A percentile compares a stretch with the other conserved stretches of the same genome.
Evolutionary conservation across 495 filamentous ascomycete genomes (phyloP).

Genomic region (Aspergillus diversus): DNA sequence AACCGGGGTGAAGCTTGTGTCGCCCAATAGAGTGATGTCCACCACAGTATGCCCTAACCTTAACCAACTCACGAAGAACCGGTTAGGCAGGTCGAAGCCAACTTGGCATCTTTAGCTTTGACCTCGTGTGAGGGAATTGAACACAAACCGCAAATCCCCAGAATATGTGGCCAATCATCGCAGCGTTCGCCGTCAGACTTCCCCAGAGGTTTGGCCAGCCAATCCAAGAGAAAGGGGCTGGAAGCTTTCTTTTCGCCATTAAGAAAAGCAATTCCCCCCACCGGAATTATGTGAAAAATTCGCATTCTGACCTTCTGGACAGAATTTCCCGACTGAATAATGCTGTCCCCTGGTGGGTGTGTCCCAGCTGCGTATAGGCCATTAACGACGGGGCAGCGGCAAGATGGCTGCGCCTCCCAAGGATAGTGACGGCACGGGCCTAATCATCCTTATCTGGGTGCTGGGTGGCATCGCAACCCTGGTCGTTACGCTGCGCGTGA

Average conservation of each 20-base stretch:
- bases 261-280: not conserved
- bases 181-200: no score
- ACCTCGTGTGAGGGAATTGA: not conserved
- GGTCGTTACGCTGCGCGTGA: slow-evolving; percentile 1
- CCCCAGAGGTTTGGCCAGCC: no score
- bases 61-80: not conserved
- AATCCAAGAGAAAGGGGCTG: no score
- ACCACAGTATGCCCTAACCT: not conserved
- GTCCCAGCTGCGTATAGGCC: not conserved
- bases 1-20: not conserved
- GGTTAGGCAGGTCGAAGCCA: not conserved
- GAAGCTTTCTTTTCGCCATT: not conserved
- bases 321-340: not conserved
- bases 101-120: not conserved
- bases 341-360: not conserved
- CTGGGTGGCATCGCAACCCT: not conserved
- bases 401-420: not conserved
- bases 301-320: not conserved
- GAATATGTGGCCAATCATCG: no score
- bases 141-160: not conserved
- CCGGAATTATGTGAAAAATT: not conserved
- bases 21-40: not conserved
- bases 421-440: not conserved
- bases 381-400: not conserved
- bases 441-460: slow-evolving; percentile 3